Conservation (phyloP, 768 basidiomycete genomes). For the Boletus huronensis region DNA sequence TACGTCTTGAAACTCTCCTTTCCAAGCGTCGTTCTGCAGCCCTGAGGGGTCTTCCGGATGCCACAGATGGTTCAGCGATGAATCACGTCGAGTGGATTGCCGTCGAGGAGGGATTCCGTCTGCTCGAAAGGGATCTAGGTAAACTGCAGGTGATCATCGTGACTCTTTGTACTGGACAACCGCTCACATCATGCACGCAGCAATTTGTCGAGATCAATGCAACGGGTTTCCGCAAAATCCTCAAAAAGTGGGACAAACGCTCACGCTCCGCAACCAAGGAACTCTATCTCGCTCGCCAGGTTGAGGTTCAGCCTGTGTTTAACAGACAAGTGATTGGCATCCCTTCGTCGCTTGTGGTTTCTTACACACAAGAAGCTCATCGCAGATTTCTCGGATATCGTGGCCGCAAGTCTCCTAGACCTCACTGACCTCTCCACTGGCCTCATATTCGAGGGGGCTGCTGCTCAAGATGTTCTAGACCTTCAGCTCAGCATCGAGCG, state of each 20-base stretch:
- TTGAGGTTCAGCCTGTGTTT: conserved; percentile 98
- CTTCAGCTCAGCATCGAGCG: conserved; percentile 68
- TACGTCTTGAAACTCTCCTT: conserved; percentile 88
- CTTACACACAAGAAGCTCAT: conserved; percentile 60
- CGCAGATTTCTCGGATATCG: conserved; percentile 90
- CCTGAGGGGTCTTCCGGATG: conserved; percentile 66
- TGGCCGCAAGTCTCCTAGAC: conserved; percentile 78
- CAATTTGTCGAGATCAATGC: conserved; percentile 98
- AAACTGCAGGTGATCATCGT: conserved; percentile 76
- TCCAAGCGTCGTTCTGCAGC: conserved; percentile 89
- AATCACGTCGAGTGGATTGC: conserved; percentile 89
- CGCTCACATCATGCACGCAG: conserved; percentile 39
- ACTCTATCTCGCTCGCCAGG: conserved; percentile 91
- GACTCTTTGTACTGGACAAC: conserved; percentile 7
- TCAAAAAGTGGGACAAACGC: conserved; percentile 98
- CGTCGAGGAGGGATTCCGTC: conserved; percentile 92
- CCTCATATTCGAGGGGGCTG: conserved; percentile 73
- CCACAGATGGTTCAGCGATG: conserved; percentile 51
- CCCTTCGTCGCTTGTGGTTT: not conserved
- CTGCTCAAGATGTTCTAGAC: conserved; percentile 70
- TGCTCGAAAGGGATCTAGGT: conserved; percentile 89
- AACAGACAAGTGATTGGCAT: conserved; percentile 74
- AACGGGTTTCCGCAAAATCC: conserved; percentile 92
- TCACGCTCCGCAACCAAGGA: conserved; percentile 96
- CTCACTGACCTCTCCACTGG: conserved; percentile 73